A percentile compares a stretch with the other conserved stretches of the same genome.
These are phyloP conservation scores for Porogramme epimiltina DNA, from an alignment of 1,284 basidiomycete genomes.

Conservation along the genomic window DNA sequence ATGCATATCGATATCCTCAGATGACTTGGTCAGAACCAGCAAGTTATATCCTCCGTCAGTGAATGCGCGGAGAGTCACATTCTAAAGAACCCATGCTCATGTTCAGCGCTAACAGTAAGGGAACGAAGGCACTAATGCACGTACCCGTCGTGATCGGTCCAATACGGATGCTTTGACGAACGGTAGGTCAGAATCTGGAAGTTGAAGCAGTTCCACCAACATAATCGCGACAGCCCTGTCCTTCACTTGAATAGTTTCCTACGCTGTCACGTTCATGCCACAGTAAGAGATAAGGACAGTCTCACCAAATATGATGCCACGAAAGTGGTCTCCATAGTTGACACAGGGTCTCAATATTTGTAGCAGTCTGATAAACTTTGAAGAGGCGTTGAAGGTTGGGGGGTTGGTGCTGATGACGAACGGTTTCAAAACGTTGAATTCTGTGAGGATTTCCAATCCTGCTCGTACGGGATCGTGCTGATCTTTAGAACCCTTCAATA, in stretches of 20 bases:
- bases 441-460: too few species aligned
- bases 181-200: too few species aligned
- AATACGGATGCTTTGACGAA: neutral
- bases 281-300: neutral
- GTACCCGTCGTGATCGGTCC: neutral
- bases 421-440: neutral
- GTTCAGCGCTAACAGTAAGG: slow-evolving; percentile 18
- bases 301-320: slow-evolving; percentile 67
- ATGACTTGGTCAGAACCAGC: slow-evolving; percentile 56
- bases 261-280: too few species aligned
- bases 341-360: slow-evolving; percentile 57
- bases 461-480: too few species aligned
- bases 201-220: slow-evolving; percentile 45
- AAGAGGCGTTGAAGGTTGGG: slow-evolving; percentile 59
- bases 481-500: too few species aligned
- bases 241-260: slow-evolving; percentile 39
- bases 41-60: slow-evolving; percentile 59
- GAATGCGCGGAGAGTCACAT: slow-evolving; percentile 49
- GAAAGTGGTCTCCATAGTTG: slow-evolving; percentile 54
- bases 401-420: slow-evolving; percentile 48
- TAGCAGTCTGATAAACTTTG: slow-evolving; percentile 62
- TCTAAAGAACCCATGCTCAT: too few species aligned
- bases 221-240: slow-evolving; percentile 44
- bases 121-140: too few species aligned
- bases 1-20: slow-evolving; percentile 60